A percentile compares a stretch with the other conserved stretches of the same genome.
phyloP scores from a whole-genome alignment of 352 stramenopile genomes.

The Globisporangium recalcitrans region DNA sequence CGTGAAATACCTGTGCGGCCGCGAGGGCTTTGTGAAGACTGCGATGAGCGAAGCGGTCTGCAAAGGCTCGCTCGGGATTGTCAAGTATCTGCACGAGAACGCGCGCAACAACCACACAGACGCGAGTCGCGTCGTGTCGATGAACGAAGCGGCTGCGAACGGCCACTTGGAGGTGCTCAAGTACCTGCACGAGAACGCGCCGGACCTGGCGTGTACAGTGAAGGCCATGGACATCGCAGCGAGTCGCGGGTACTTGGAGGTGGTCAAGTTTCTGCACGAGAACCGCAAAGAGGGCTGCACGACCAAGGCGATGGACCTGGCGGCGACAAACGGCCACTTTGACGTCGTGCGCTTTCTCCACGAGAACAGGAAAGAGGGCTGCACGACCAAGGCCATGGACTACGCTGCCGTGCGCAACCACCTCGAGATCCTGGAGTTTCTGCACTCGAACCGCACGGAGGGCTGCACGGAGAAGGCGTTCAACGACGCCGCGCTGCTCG shows the following conservation, averaged over 20 bases:
- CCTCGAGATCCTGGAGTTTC: slow-evolving; percentile 37
- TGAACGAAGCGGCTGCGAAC: slow-evolving; percentile 33
- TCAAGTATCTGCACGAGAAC: slow-evolving; percentile 45
- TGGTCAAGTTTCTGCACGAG: slow-evolving; percentile 34
- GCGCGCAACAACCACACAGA: slow-evolving; percentile 33
- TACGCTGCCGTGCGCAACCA: slow-evolving; percentile 39
- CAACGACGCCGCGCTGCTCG: slow-evolving; percentile 36
- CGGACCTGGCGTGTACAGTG: slow-evolving; percentile 20
- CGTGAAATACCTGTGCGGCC: slow-evolving; percentile 38
- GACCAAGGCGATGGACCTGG: slow-evolving; percentile 27
- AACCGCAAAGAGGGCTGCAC: slow-evolving; percentile 31
- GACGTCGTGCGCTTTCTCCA: slow-evolving; percentile 30
- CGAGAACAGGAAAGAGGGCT: slow-evolving; percentile 28
- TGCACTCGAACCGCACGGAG: slow-evolving; percentile 49
- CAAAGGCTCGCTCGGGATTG: slow-evolving; percentile 37
- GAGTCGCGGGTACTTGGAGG: slow-evolving; percentile 21
- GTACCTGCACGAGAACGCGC: slow-evolving; percentile 29
- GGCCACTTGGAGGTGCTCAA: slow-evolving; percentile 29
- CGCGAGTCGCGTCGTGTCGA: slow-evolving; percentile 40
- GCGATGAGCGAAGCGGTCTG: slow-evolving; percentile 46
- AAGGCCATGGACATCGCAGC: slow-evolving; percentile 31
- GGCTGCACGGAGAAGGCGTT: slow-evolving; percentile 49
- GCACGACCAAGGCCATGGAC: slow-evolving; percentile 55
- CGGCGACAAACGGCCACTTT: slow-evolving; percentile 23
- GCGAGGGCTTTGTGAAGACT: slow-evolving; percentile 52